A percentile compares a stretch with the other conserved stretches of the same genome.
Conservation (phyloP, 140 eudicot species). For the Bidens hawaiensis region DNA sequence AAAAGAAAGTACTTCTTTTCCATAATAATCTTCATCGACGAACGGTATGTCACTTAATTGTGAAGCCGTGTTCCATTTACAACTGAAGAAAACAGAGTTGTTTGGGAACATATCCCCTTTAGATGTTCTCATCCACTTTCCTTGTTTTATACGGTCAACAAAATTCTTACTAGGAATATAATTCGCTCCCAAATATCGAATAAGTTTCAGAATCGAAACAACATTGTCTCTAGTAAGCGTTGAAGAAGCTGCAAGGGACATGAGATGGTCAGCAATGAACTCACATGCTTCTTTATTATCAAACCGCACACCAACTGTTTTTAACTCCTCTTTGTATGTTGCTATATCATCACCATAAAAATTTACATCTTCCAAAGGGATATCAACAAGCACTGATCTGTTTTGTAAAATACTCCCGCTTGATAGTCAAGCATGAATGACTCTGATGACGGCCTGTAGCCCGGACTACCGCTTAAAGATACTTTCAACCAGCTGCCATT, state of each 20-base stretch:
- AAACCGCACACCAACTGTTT: constrained; percentile 45
- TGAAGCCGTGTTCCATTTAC: constrained; percentile 45
- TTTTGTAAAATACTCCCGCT: constrained; percentile 35
- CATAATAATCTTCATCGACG: constrained; percentile 46
- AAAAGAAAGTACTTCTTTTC: constrained; percentile 28
- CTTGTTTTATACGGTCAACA: constrained; percentile 26
- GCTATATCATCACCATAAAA: constrained; percentile 36
- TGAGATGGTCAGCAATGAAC: constrained; percentile 50
- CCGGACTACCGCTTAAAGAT: constrained; percentile 28
- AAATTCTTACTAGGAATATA: constrained; percentile 14
- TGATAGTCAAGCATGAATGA: constrained; percentile 38
- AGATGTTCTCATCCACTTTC: constrained; percentile 38
- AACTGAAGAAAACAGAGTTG: constrained; percentile 33
- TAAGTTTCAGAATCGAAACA: constrained; percentile 40
- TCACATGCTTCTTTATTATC: constrained; percentile 40
- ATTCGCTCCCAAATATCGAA: constrained; percentile 35
- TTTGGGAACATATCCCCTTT: constrained; percentile 39
- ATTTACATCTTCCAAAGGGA: constrained; percentile 36
- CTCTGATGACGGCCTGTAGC: constrained; percentile 44
- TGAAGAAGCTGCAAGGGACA: constrained; percentile 42
- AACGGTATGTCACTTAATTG: constrained; percentile 47
- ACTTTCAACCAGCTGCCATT: constrained; percentile 49
- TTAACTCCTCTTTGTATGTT: constrained; percentile 42
- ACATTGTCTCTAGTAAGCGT: constrained; percentile 35
- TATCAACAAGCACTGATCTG: constrained; percentile 50